phyloP scores from a whole-genome alignment of 2,329 filamentous ascomycete genomes.

The Sporothrix protearum region DNA sequence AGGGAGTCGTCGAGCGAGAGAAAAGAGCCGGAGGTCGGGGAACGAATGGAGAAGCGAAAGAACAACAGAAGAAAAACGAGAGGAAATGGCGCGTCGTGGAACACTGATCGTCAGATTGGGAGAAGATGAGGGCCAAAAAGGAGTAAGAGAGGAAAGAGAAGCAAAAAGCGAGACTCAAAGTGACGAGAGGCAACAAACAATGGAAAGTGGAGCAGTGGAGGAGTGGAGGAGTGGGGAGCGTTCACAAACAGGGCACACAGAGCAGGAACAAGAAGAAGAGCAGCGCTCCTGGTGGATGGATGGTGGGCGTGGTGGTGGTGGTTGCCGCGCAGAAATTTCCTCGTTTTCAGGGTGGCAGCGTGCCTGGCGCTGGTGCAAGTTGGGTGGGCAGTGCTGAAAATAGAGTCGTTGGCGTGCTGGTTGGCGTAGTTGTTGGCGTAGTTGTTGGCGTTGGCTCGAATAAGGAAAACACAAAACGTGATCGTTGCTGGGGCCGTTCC shows the following conservation, averaged over 20 bases:
- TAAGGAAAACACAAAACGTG: background rate
- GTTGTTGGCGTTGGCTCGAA: background rate
- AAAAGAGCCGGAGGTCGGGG: background rate
- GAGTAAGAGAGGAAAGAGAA: background rate
- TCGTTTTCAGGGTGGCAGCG: background rate
- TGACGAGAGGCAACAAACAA: background rate
- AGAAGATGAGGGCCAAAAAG: background rate
- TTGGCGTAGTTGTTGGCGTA: too few species aligned
- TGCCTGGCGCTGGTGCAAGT: background rate
- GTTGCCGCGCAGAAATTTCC: constrained; percentile 10
- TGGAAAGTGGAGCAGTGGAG: background rate
- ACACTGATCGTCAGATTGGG: background rate
- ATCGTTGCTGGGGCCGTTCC: constrained; percentile 15
- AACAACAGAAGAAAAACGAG: background rate
- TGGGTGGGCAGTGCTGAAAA: background rate
- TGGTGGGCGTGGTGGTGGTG: too few species aligned
- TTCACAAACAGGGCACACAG: constrained; percentile 2
- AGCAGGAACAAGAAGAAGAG: background rate
- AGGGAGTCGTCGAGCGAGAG: background rate
- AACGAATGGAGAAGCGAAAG: background rate
- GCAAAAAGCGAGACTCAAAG: background rate
- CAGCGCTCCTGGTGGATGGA: background rate
- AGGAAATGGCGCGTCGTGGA: background rate
- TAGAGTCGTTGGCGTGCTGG: background rate
- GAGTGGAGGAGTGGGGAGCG: constrained; percentile 2